These are phyloP conservation scores for Zancudomyces culisetae DNA, from an alignment of 371 early-diverging fungal species.

Conservation along the genomic window DNA sequence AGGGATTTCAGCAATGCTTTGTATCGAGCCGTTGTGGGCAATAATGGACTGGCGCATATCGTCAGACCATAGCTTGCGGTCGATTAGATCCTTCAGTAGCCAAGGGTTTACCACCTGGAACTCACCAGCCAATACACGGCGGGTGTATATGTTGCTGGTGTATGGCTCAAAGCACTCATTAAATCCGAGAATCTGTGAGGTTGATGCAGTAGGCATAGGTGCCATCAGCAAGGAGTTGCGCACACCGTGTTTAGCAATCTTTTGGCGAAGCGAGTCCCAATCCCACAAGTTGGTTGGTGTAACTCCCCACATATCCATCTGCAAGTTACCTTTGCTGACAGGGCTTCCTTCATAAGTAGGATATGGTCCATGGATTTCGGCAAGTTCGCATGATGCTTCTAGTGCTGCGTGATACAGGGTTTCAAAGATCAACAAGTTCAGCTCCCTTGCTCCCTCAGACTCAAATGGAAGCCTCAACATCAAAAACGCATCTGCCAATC, in stretches of 20 bases:
- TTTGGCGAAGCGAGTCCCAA: conserved; percentile 73
- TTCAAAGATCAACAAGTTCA: conserved; percentile 93
- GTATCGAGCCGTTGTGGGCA: conserved; percentile 89
- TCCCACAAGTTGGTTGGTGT: conserved; percentile 69
- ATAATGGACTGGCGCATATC: conserved; percentile 93
- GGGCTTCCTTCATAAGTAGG: conserved; percentile 84
- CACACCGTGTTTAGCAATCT: conserved; percentile 79
- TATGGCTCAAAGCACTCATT: conserved; percentile 99
- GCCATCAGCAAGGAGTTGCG: conserved; percentile 96
- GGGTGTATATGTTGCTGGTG: conserved; percentile 95
- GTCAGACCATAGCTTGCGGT: conserved; percentile 88
- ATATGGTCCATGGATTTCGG: conserved; percentile 70
- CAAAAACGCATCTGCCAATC: conserved; percentile 96
- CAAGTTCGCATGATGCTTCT: conserved; percentile 88
- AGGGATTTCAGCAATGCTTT: conserved; percentile 68
- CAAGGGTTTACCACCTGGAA: conserved; percentile 98
- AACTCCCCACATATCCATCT: conserved; percentile 89
- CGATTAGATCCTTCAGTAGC: conserved; percentile 85
- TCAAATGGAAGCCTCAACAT: conserved; percentile 94
- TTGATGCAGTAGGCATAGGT: conserved; percentile 99
- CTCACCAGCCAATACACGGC: conserved; percentile 97
- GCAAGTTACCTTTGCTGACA: conserved; percentile 81
- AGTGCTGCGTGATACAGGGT: conserved; percentile 95
- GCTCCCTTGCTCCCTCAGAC: conserved; percentile 62
- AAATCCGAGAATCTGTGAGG: conserved; percentile 96